Conservation (phyloP, 2,329 filamentous ascomycete genomes). For the Westerdykella aurantiaca region DNA sequence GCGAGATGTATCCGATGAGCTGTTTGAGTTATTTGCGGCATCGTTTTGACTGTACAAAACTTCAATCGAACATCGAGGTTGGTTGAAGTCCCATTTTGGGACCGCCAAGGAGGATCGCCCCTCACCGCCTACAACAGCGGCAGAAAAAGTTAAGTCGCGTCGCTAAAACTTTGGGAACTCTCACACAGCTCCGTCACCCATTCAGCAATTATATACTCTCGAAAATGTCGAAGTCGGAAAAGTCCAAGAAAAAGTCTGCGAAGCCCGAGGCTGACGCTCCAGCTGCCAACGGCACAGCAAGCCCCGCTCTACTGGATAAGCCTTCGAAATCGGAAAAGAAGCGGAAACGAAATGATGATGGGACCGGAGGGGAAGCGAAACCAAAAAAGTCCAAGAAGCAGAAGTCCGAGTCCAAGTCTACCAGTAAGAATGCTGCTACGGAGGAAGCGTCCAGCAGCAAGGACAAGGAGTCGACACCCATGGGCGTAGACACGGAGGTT, state of each 20-base stretch:
- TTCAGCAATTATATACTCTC: background rate
- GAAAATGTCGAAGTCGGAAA: constrained; percentile 13
- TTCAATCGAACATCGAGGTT: background rate
- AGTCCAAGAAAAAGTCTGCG: constrained; percentile 3
- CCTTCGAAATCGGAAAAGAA: constrained; percentile 26
- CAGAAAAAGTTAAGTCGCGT: constrained; percentile 18
- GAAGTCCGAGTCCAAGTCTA: constrained; percentile 18
- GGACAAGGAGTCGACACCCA: constrained; percentile 13
- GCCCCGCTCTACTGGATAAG: background rate
- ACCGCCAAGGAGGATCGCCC: constrained; percentile 12
- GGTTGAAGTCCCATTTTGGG: background rate
- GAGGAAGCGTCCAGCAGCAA: constrained; percentile 16
- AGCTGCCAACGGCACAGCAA: background rate
- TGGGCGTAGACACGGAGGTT: constrained; percentile 1
- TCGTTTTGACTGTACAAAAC: constrained; percentile 12
- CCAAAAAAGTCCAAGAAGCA: constrained; percentile 30
- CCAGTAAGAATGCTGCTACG: constrained; percentile 12
- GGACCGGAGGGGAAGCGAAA: constrained; percentile 9
- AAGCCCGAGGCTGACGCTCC: background rate
- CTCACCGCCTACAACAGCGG: constrained; percentile 16
- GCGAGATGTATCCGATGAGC: constrained; percentile 21
- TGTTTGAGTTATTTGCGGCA: constrained; percentile 19
- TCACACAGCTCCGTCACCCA: constrained; percentile 2
- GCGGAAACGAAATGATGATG: constrained; percentile 30
- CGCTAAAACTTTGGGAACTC: background rate